phyloP scores from a whole-genome alignment of 2,329 filamentous ascomycete genomes.

The Diaporthe ampelina region DNA sequence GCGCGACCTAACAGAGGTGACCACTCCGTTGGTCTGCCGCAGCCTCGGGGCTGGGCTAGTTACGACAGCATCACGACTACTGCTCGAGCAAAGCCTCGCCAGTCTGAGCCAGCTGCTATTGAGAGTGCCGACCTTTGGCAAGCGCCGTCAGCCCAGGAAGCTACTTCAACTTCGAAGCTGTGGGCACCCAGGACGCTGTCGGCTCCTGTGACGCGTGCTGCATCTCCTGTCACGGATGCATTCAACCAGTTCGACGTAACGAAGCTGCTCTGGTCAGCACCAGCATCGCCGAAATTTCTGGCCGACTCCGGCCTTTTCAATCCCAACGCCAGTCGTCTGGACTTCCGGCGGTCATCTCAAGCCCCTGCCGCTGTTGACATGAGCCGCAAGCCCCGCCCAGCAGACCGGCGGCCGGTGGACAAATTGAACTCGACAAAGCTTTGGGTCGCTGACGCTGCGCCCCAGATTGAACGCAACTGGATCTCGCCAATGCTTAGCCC shows the following conservation, averaged over 20 bases:
- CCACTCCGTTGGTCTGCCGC: slow-evolving; percentile 40
- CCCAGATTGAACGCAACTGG: slow-evolving; percentile 47
- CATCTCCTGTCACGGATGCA: not conserved
- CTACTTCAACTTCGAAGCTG: slow-evolving; percentile 21
- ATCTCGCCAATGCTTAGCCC: slow-evolving; percentile 42
- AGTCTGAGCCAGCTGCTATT: slow-evolving; percentile 35
- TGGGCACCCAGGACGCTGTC: slow-evolving; percentile 25
- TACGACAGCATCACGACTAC: slow-evolving; percentile 38
- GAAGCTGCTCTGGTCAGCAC: slow-evolving; percentile 43
- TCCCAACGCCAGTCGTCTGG: slow-evolving; percentile 43
- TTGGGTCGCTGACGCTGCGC: slow-evolving; percentile 43
- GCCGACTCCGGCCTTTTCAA: slow-evolving; percentile 47
- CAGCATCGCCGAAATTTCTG: slow-evolving; percentile 25
- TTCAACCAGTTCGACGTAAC: not conserved
- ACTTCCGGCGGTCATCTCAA: slow-evolving; percentile 49
- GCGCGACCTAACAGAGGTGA: slow-evolving; percentile 22
- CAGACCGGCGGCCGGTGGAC: slow-evolving; percentile 47
- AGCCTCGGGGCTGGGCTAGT: slow-evolving; percentile 41
- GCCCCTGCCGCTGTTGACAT: slow-evolving; percentile 51
- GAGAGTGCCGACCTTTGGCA: slow-evolving; percentile 45
- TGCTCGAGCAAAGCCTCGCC: slow-evolving; percentile 39
- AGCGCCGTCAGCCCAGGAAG: slow-evolving; percentile 14
- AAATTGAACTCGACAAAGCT: slow-evolving; percentile 46
- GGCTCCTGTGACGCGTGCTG: slow-evolving; percentile 4
- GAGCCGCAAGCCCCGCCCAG: slow-evolving; percentile 47